Evolutionary conservation across 225 moss, liverwort and hornwort genomes (phyloP).

Genomic region (Bryum argenteum): DNA sequence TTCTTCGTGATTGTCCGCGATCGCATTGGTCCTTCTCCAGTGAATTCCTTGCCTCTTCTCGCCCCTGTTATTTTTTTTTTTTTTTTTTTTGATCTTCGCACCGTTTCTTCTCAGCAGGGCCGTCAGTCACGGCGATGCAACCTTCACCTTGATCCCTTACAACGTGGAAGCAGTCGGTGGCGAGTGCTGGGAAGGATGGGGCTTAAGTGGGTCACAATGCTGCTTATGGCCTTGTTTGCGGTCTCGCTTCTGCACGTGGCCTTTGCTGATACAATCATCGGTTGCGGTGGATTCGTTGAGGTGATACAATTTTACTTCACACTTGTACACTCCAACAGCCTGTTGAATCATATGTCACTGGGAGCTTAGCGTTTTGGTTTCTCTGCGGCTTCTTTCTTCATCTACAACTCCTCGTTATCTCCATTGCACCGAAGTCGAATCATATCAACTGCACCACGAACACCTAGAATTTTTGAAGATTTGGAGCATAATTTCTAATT

Average conservation of each 20-base stretch:
- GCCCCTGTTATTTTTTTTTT: not conserved
- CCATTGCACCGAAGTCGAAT: too few species aligned
- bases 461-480: not conserved
- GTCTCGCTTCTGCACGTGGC: slow-evolving; percentile 28
- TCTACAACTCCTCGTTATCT: not conserved
- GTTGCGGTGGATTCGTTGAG: slow-evolving; percentile 94
- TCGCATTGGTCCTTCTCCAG: not conserved
- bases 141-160: slow-evolving; percentile 13
- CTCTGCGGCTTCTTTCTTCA: not conserved
- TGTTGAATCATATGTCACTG: not conserved
- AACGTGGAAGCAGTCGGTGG: not conserved
- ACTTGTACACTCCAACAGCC: too few species aligned
- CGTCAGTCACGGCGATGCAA: not conserved
- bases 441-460: too few species aligned
- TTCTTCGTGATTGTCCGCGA: not conserved
- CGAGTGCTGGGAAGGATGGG: slow-evolving; percentile 26
- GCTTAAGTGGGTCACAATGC: slow-evolving; percentile 5
- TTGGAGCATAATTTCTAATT: not conserved
- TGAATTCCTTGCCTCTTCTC: not conserved
- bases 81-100: not conserved
- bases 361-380: not conserved
- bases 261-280: slow-evolving; percentile 64
- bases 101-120: slow-evolving; percentile 8
- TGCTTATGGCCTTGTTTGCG: slow-evolving; percentile 35
- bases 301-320: slow-evolving; percentile 28